Evolutionary conservation across 2,329 filamentous ascomycete genomes (phyloP).

Genomic region (Colletotrichum viniferum): DNA sequence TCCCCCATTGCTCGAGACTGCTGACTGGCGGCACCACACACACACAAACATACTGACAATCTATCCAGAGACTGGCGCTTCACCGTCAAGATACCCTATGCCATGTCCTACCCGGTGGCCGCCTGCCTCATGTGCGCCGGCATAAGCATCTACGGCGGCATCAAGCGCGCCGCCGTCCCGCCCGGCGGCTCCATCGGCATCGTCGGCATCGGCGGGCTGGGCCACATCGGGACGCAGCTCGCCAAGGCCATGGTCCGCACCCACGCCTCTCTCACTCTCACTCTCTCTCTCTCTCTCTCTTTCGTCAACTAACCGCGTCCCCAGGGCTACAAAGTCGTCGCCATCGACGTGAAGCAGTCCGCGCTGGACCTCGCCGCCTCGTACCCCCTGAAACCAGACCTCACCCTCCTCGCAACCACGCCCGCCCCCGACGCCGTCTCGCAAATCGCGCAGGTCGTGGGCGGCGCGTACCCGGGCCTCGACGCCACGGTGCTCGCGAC

Average conservation of each 20-base stretch:
- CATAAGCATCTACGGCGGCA: slow-evolving; percentile 19
- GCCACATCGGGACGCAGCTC: slow-evolving; percentile 18
- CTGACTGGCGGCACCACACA: no score
- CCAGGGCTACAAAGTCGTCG: slow-evolving; percentile 11
- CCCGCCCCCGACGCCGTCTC: slow-evolving; percentile 24
- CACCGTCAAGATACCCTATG: slow-evolving; percentile 10
- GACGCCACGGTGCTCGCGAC: slow-evolving; percentile 20
- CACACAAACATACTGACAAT: no score
- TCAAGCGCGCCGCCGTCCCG: slow-evolving; percentile 8
- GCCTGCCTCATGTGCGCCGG: slow-evolving; percentile 21
- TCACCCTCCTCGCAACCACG: slow-evolving; percentile 30
- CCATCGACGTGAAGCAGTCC: slow-evolving; percentile 16
- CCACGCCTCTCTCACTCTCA: no score
- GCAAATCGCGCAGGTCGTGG: not conserved
- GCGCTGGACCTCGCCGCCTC: slow-evolving; percentile 6
- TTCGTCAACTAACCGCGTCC: rapidly evolving
- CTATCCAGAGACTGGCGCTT: slow-evolving; percentile 11
- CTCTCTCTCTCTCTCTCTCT: no score
- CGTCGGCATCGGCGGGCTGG: slow-evolving; percentile 16
- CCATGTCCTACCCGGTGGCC: not conserved
- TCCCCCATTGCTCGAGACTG: no score
- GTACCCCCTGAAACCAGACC: not conserved
- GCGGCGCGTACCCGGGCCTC: slow-evolving; percentile 10
- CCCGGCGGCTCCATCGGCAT: slow-evolving; percentile 12
- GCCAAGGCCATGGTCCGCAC: slow-evolving; percentile 17